A percentile compares a stretch with the other conserved stretches of the same genome.
Conservation (phyloP, 2,329 filamentous ascomycete genomes). For the Endothia cerciana region DNA sequence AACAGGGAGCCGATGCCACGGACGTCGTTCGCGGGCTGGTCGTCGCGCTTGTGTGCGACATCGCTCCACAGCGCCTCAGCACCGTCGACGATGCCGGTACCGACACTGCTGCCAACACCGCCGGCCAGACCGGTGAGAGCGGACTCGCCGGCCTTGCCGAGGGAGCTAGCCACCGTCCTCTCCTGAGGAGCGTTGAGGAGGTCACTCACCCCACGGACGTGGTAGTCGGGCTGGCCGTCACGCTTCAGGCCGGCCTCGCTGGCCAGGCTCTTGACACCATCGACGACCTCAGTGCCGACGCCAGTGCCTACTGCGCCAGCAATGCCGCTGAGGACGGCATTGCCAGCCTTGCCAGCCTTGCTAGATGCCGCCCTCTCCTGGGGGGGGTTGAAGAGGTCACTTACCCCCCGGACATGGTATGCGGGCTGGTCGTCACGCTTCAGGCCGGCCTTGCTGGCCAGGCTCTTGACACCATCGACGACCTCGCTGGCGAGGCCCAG, state of each 20-base stretch:
- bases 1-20: slow-evolving; percentile 1
- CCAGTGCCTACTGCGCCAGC: background rate
- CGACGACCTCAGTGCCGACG: slow-evolving; percentile 4
- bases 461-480: background rate
- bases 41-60: slow-evolving; percentile 3
- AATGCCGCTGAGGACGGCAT: background rate
- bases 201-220: background rate
- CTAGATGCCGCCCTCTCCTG: background rate
- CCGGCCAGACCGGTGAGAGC: background rate
- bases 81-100: slow-evolving; percentile 1
- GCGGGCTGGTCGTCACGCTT: slow-evolving; percentile 4
- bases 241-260: slow-evolving; percentile 3
- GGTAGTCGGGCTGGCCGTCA: slow-evolving; percentile 1
- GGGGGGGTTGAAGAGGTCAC: background rate
- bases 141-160: background rate
- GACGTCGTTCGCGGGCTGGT: background rate
- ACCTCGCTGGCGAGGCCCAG: slow-evolving; percentile 1
- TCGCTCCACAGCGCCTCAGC: background rate
- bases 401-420: background rate
- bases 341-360: background rate
- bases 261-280: slow-evolving; percentile 6
- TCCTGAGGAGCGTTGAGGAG: background rate
- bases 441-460: slow-evolving; percentile 9
- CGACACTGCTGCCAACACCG: background rate
- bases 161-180: background rate